A percentile compares a stretch with the other conserved stretches of the same genome.
These are phyloP conservation scores for Chaetomium strumarium DNA, from an alignment of 2,329 filamentous ascomycete species.

Conservation along the genomic window DNA sequence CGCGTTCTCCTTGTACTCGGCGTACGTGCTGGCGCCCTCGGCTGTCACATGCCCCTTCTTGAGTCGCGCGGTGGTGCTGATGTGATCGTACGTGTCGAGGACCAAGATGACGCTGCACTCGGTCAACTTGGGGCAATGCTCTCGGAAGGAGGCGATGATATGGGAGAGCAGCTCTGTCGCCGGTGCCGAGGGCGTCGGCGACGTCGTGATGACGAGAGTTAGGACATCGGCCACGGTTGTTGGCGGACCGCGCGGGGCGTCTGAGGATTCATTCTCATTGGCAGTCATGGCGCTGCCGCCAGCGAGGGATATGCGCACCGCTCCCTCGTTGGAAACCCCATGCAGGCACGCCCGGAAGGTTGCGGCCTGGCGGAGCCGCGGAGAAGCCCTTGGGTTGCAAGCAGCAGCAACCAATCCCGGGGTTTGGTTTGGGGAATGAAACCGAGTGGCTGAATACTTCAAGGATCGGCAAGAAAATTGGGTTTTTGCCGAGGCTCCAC, in stretches of 20 bases:
- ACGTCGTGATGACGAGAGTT: slow-evolving; percentile 49
- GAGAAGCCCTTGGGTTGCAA: background rate
- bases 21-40: slow-evolving; percentile 38
- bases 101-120: slow-evolving; percentile 44
- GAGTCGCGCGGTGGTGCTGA: slow-evolving; percentile 39
- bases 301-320: background rate
- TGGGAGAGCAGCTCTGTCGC: slow-evolving; percentile 45
- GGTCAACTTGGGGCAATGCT: slow-evolving; percentile 37
- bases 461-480: no score
- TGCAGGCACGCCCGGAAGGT: background rate
- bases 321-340: slow-evolving; percentile 1
- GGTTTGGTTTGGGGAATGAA: no score
- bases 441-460: no score
- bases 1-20: slow-evolving; percentile 43
- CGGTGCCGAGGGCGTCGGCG: slow-evolving; percentile 49
- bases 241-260: background rate
- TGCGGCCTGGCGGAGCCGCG: background rate
- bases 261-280: background rate
- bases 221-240: slow-evolving; percentile 22
- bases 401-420: background rate
- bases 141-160: slow-evolving; percentile 41
- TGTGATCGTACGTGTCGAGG: slow-evolving; percentile 46
- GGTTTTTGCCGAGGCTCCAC: no score
- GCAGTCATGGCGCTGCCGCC: slow-evolving; percentile 9
- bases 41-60: slow-evolving; percentile 50